Evolutionary conservation across 2,329 filamentous ascomycete genomes (phyloP), one percentile per base, ranked within the genome.

Genomic region (Xylariaceae sp.): DNA sequence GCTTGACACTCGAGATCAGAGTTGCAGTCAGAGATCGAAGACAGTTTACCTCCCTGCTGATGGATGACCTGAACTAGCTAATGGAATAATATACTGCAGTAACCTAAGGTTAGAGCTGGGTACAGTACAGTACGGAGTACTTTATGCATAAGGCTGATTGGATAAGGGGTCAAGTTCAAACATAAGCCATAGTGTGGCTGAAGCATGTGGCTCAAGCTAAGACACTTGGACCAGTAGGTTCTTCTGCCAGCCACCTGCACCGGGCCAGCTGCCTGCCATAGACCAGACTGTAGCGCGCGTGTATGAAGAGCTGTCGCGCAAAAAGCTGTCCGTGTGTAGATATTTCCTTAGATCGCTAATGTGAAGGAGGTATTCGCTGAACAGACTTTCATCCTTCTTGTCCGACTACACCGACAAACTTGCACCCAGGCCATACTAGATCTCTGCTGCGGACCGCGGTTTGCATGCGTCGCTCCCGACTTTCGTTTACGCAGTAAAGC

Each of bases 11-110:
- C 47, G 53, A 50, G 63, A 64, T 67, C 63, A 62, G 59, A 51
- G 46, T 42, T 59, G 57, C 21, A 43, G 60, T 57, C 54, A 43
- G 54, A 54, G 65, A 65, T 67, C 60, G 63, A 57, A 60, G 58
- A 64, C 62, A 57, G 39, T 21, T 26, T 35, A 45, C 36, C 41
- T 44, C 20, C 23, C 50, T 35, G 44, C 32, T 59, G 53, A 53
- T 32, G 33, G 6, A 20, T 16, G 32, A 55, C 48, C 50, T n/a
- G n/a, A n/a, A n/a, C n/a, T n/a, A n/a, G n/a, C n/a, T n/a, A n/a
- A n/a, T n/a, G n/a, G n/a, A n/a, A n/a, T n/a, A n/a, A n/a, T n/a
- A n/a, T n/a, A n/a, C n/a, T n/a, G n/a, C n/a, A n/a, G n/a, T n/a
- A n/a, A n/a, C n/a, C n/a, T n/a, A n/a, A n/a, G n/a, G n/a, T n/a